phyloP scores from a whole-genome alignment of 306 rosid species.

The Cicer arietinum region DNA sequence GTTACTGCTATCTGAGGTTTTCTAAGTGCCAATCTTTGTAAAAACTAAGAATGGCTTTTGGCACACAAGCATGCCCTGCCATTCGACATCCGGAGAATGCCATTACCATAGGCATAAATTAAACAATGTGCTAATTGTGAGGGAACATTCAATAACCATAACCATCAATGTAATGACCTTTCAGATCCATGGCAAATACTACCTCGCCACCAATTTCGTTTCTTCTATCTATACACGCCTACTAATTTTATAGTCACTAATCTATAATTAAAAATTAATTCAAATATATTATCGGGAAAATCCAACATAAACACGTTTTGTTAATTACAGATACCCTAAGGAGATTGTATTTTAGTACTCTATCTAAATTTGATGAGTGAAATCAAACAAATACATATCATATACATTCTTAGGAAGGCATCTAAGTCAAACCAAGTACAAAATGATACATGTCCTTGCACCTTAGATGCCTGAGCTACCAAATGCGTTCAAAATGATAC shows the following conservation, averaged over 20 bases:
- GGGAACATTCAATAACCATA: background rate
- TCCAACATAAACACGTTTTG: background rate
- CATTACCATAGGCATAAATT: slow-evolving; percentile 18
- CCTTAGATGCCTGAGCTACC: slow-evolving; percentile 21
- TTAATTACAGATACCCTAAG: background rate
- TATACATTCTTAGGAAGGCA: slow-evolving; percentile 2
- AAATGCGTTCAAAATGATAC: slow-evolving; percentile 2
- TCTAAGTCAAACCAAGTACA: slow-evolving; percentile 10
- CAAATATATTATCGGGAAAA: background rate
- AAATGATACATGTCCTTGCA: slow-evolving; percentile 3
- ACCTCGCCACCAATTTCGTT: background rate
- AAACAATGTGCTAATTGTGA: background rate
- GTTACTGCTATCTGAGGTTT: slow-evolving; percentile 14
- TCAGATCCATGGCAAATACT: slow-evolving; percentile 3
- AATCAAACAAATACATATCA: slow-evolving; percentile 17
- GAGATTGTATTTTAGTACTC: background rate
- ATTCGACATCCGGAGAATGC: background rate
- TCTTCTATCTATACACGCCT: background rate
- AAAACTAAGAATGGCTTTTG: background rate
- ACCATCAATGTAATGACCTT: slow-evolving; percentile 13
- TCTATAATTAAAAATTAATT: background rate
- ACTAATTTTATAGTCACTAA: background rate
- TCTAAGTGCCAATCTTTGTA: background rate
- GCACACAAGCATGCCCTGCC: slow-evolving; percentile 13
- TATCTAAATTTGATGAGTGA: slow-evolving; percentile 9